Evolutionary conservation across 306 rosid species (phyloP).

Genomic region (Cercis canadensis): DNA sequence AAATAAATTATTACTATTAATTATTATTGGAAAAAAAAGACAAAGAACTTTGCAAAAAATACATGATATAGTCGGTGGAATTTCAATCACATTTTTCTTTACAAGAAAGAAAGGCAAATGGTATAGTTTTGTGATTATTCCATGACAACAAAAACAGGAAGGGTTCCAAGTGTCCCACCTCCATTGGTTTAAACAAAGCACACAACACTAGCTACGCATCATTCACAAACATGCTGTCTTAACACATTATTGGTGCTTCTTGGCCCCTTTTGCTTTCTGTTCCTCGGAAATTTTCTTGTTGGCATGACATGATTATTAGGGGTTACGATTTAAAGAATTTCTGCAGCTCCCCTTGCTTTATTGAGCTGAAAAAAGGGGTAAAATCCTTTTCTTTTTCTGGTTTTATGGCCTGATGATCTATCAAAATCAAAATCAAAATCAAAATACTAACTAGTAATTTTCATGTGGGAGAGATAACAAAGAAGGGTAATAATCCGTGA

Average conservation of each 20-base stretch:
- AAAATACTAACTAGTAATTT: too few species aligned
- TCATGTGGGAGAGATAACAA: too few species aligned
- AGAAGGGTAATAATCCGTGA: too few species aligned
- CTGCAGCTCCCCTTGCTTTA: too few species aligned
- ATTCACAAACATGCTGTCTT: not conserved
- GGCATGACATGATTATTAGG: constrained; percentile 26
- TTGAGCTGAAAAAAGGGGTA: too few species aligned
- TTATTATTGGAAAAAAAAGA: too few species aligned
- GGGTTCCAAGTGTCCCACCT: constrained; percentile 26
- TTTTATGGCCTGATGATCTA: not conserved
- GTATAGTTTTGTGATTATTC: not conserved
- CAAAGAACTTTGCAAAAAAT: too few species aligned
- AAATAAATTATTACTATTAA: too few species aligned
- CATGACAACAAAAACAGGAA: constrained; percentile 21
- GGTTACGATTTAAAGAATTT: too few species aligned
- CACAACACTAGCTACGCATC: constrained; percentile 10
- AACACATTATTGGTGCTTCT: constrained; percentile 26
- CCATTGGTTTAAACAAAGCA: constrained; percentile 39
- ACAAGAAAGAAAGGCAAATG: not conserved
- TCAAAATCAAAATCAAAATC: too few species aligned
- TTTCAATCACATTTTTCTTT: not conserved
- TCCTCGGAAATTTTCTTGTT: constrained; percentile 8
- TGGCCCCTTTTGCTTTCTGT: constrained; percentile 31
- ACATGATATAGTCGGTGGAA: not conserved
- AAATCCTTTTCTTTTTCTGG: too few species aligned